These are phyloP conservation scores for Penicillium flavigenum DNA, from an alignment of 495 filamentous ascomycete genomes.

Conservation along the genomic window DNA sequence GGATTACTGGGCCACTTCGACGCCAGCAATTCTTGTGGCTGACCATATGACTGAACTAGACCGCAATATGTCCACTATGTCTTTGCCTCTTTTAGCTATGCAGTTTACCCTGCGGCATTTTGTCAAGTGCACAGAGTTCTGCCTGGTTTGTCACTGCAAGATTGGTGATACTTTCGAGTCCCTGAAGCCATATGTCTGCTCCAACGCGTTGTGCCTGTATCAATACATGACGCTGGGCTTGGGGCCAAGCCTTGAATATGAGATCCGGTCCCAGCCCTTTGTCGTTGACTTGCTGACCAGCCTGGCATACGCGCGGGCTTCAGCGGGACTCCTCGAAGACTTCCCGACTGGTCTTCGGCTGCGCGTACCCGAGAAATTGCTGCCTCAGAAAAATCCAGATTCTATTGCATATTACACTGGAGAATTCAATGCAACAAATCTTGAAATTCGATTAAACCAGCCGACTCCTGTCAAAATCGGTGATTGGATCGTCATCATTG, in stretches of 20 bases:
- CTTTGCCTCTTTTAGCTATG: constrained; percentile 72
- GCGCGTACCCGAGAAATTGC: constrained; percentile 52
- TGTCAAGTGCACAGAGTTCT: constrained; percentile 82
- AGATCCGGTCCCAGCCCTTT: constrained; percentile 74
- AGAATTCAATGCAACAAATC: constrained; percentile 30
- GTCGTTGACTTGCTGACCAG: constrained; percentile 86
- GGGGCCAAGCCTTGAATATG: constrained; percentile 81
- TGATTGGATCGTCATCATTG: constrained; percentile 55
- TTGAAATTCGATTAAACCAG: constrained; percentile 44
- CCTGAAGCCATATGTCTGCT: constrained; percentile 91
- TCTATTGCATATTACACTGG: not conserved
- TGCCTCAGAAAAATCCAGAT: not conserved
- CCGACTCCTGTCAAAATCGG: constrained; percentile 42
- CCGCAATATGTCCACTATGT: constrained; percentile 30
- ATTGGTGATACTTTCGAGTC: constrained; percentile 72
- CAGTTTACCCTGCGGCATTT: constrained; percentile 80
- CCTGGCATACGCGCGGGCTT: constrained; percentile 70
- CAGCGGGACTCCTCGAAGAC: constrained; percentile 46
- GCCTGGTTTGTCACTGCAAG: constrained; percentile 78
- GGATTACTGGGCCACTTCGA: constrained; percentile 30
- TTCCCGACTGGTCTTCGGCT: constrained; percentile 70
- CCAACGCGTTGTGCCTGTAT: constrained; percentile 74
- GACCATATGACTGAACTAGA: constrained; percentile 52
- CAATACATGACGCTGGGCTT: constrained; percentile 91
- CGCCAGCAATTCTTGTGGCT: constrained; percentile 34